These are phyloP conservation scores for Lichina pygmaea DNA, from an alignment of 495 filamentous ascomycete genomes.

Conservation along the genomic window DNA sequence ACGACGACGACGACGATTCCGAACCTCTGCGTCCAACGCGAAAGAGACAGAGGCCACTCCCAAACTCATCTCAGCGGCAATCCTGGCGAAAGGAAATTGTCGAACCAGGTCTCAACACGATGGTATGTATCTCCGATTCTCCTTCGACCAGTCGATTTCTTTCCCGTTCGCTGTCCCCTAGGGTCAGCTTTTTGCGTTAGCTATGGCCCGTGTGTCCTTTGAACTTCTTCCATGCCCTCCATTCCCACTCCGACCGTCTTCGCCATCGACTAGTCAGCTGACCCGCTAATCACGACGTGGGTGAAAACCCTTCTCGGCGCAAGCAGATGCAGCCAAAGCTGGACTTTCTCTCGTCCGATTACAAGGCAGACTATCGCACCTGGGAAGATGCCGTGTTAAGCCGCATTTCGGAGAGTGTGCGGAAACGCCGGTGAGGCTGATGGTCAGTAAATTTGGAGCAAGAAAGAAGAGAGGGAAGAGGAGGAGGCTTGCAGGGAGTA, in stretches of 20 bases:
- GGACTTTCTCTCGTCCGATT: constrained; percentile 51
- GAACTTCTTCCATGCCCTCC: background rate
- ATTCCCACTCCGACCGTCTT: background rate
- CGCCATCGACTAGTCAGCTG: background rate
- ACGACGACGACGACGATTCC: background rate
- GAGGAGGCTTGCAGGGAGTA: too few species aligned
- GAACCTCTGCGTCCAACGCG: background rate
- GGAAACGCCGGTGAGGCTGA: too few species aligned
- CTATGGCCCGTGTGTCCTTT: constrained; percentile 1
- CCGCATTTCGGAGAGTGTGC: too few species aligned
- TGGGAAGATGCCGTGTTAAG: constrained; percentile 19
- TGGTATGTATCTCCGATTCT: background rate
- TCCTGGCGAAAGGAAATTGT: background rate
- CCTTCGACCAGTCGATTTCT: too few species aligned
- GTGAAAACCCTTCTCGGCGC: background rate
- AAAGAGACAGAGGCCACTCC: background rate
- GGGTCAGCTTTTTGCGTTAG: background rate
- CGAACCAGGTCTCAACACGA: background rate
- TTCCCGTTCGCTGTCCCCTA: too few species aligned
- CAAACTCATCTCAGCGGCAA: background rate
- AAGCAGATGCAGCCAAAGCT: constrained; percentile 44
- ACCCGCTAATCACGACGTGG: background rate
- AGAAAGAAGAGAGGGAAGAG: too few species aligned
- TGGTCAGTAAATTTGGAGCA: too few species aligned
- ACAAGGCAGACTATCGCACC: constrained; percentile 31